phyloP scores from a whole-genome alignment of 768 basidiomycete genomes.

The Crepidotus variabilis region DNA sequence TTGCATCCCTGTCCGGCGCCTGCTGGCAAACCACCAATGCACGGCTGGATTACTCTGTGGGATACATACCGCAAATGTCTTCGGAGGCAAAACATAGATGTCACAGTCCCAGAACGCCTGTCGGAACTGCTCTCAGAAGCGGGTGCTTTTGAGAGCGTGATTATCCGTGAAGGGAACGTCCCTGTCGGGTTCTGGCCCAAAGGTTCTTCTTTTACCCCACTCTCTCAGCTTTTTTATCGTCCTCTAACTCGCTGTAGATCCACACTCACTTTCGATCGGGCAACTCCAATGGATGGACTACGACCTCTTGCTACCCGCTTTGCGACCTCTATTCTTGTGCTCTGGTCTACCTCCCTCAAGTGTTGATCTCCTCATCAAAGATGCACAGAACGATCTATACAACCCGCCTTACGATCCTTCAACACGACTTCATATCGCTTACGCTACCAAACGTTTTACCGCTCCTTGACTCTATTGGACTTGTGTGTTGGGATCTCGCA shows the following conservation, averaged over 20 bases:
- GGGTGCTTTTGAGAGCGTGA: conserved; percentile 52
- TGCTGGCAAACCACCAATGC: conserved; percentile 17
- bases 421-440: conserved; percentile 54
- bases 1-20: conserved; percentile 35
- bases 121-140: conserved; percentile 43
- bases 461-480: not conserved
- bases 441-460: conserved; percentile 37
- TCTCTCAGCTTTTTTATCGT: conserved; percentile 7
- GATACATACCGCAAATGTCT: conserved; percentile 58
- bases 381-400: conserved; percentile 66
- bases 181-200: conserved; percentile 70
- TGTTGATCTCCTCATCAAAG: conserved; percentile 53
- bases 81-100: conserved; percentile 47
- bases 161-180: conserved; percentile 52
- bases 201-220: conserved; percentile 32
- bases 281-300: conserved; percentile 74
- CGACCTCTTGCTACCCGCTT: conserved; percentile 59
- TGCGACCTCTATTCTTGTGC: conserved; percentile 56
- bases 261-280: conserved; percentile 56
- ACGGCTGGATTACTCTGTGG: conserved; percentile 64
- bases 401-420: conserved; percentile 50
- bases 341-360: conserved; percentile 49
- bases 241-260: conserved; percentile 34
- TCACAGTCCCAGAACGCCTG: conserved; percentile 54
- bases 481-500: not conserved